Base-by-base conservation (phyloP, 2,329 filamentous ascomycete genomes). In the Lecanosticta acicola region DNA sequence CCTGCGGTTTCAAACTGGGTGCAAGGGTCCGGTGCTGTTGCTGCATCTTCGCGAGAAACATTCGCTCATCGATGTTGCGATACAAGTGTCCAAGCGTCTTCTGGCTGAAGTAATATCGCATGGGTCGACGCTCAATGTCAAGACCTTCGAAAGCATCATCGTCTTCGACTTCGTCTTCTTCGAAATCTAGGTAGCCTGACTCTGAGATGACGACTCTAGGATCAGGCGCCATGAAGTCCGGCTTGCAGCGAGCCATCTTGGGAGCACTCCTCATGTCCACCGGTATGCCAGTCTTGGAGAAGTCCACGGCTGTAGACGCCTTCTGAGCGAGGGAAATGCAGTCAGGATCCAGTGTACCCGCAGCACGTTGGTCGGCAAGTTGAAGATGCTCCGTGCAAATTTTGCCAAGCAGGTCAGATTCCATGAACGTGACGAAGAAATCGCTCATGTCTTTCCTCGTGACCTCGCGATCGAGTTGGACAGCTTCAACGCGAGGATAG, bases 381-480 rank as follows among this genome's bases (percentile, higher is more conserved):
- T 69, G 62, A 47, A 68, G 62, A 48, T 73, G 71, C 13, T 63
- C 61, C 38, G 58, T 70, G 13, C 65, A 67, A 8, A 73, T 66
- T 37, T 65, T 63, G 2, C 69, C 70, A 0, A 73, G 57, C n/a
- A 64, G 62, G 50, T 72, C 69, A 29, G 39, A 42, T 17, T 49
- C 46, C 80, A 87, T 86, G 50, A 87, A 88, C 13, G 81, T 71
- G n/a, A 94, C 73, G 52, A 94, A 93, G 65, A 91, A 93, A 9
- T 84, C 71, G 0, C 80, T 81, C 69, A 94, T 93, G 55, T 94
- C 87, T 0, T 76, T 63, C 1, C 66, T 64, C 1, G 65, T 66
- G 0, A 94, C 84, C 0, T 67, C 51, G 1, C 84, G 72, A 5
- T 75, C 71, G n/a, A 94, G 75, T 39, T 82, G 71, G 0, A 72